Evolutionary conservation across 1,139 yeast species (phyloP).

Genomic region (Pichiaceae sp.): DNA sequence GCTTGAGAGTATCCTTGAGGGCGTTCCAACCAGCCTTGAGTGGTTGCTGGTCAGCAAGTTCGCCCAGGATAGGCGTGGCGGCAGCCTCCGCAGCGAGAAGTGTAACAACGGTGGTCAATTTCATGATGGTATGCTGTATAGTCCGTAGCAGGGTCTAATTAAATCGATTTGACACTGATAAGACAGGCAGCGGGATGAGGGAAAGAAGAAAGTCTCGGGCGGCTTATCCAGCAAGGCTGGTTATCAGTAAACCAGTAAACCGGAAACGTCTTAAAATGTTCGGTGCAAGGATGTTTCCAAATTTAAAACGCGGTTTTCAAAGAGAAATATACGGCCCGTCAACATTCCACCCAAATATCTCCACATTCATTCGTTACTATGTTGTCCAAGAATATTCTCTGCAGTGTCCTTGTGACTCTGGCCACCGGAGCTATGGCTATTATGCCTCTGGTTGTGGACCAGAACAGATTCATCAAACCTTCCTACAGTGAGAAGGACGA

Average conservation of each 20-base stretch:
- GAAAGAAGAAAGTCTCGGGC: too few species aligned
- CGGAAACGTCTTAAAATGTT: too few species aligned
- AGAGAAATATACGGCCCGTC: too few species aligned
- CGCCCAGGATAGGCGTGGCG: background rate
- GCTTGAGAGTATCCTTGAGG: background rate
- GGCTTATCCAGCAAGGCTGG: too few species aligned
- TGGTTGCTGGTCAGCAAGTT: background rate
- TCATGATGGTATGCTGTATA: background rate
- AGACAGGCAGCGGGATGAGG: background rate
- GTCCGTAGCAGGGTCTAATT: background rate
- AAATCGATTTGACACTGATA: background rate
- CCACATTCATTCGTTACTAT: too few species aligned
- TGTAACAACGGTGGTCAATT: background rate
- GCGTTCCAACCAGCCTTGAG: background rate
- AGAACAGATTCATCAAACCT: constrained; percentile 42
- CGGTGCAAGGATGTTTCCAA: too few species aligned
- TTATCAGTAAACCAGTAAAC: too few species aligned
- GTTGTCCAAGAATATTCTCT: background rate
- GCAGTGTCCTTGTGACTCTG: background rate
- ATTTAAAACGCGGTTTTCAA: too few species aligned
- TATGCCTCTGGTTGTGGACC: constrained; percentile 37
- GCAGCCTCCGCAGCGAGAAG: background rate
- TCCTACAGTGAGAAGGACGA: constrained; percentile 29
- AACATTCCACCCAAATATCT: too few species aligned
- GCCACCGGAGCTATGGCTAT: constrained; percentile 20